Percentiles rank a stretch among this genome's conserved stretches.
Evolutionary conservation across 179 eudicot species (phyloP).

Genomic region (Spergularia azorica): DNA sequence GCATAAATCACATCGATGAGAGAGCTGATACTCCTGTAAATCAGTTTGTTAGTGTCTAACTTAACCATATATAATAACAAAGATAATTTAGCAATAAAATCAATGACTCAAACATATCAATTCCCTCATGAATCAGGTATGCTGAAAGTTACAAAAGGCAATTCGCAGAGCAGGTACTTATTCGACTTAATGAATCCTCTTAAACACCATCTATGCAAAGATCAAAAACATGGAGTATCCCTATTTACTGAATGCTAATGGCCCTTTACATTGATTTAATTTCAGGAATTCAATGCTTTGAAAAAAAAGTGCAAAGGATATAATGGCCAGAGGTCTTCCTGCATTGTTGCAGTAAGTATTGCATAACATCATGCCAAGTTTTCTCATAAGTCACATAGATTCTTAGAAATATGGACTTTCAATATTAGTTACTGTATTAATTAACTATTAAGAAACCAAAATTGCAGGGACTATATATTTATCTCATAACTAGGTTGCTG

Average conservation of each 20-base stretch:
- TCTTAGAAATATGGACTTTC: too few relatives aligned
- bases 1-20: too few relatives aligned
- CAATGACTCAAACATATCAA: background rate
- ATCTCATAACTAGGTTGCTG: background rate
- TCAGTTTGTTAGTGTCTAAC: too few relatives aligned
- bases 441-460: too few relatives aligned
- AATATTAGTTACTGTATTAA: too few relatives aligned
- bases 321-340: conserved; percentile 41
- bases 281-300: conserved; percentile 62
- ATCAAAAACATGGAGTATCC: background rate
- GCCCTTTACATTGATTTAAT: background rate
- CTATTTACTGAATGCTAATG: background rate
- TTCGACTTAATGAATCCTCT: background rate
- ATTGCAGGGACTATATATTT: too few relatives aligned
- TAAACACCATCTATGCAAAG: background rate
- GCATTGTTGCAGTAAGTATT: conserved; percentile 61
- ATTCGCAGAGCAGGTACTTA: conserved; percentile 70
- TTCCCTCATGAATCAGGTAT: conserved; percentile 41
- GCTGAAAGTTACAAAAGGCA: conserved; percentile 59
- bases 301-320: conserved; percentile 53
- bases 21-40: too few relatives aligned
- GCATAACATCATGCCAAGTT: background rate
- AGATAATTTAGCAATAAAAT: background rate
- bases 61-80: too few relatives aligned
- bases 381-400: background rate